Evolutionary conservation across 768 basidiomycete genomes (phyloP).

Genomic region (Pilatotrama ljubarskyi): DNA sequence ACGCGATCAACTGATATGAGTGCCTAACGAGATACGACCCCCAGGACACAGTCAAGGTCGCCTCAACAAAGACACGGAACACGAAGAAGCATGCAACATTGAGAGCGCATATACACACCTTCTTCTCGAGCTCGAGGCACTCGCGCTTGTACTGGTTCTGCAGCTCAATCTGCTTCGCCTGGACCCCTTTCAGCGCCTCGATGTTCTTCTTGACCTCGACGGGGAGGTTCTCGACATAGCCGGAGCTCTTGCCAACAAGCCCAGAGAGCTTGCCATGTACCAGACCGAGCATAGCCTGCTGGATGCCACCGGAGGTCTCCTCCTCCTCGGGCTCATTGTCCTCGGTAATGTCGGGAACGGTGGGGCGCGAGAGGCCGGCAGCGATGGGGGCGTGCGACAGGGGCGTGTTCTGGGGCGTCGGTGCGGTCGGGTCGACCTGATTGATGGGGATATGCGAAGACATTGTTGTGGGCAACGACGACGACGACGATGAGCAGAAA

Average conservation of each 20-base stretch:
- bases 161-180: slow-evolving; percentile 86
- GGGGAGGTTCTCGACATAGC: slow-evolving; percentile 91
- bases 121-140: slow-evolving; percentile 93
- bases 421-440: slow-evolving; percentile 68
- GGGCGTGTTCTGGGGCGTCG: slow-evolving; percentile 94
- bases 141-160: slow-evolving; percentile 95
- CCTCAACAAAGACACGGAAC: neutral
- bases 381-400: slow-evolving; percentile 80
- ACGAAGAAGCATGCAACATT: neutral
- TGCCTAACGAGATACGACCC: no score
- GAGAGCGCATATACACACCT: slow-evolving; percentile 51
- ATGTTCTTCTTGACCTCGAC: slow-evolving; percentile 78
- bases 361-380: slow-evolving; percentile 78
- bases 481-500: slow-evolving; percentile 18
- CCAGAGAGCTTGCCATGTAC: slow-evolving; percentile 85
- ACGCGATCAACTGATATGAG: neutral
- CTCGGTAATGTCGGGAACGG: slow-evolving; percentile 85
- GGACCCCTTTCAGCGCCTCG: slow-evolving; percentile 92
- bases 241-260: slow-evolving; percentile 89
- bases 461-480: slow-evolving; percentile 44
- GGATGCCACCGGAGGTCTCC: slow-evolving; percentile 42
- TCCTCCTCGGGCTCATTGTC: slow-evolving; percentile 72
- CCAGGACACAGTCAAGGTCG: neutral
- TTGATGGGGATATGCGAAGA: slow-evolving; percentile 67
- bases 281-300: slow-evolving; percentile 76